Base-by-base conservation (phyloP, 352 stramenopile genomes). In the Globisporangium lucens region DNA sequence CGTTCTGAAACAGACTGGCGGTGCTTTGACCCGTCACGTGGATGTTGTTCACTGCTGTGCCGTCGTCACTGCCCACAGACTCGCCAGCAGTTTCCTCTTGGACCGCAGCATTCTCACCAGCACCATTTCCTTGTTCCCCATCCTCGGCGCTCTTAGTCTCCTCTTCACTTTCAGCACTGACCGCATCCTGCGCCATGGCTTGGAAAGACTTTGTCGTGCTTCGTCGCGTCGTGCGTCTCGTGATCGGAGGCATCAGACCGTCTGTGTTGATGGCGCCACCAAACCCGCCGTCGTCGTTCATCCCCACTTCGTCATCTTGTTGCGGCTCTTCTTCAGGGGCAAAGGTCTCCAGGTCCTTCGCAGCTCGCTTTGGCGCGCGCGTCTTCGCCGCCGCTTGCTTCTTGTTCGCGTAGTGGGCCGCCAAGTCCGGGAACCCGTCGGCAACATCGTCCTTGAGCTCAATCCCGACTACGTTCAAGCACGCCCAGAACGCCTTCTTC, bases 401-500 rank as follows among this genome's bases (percentile, higher is more conserved):
- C 65, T 87, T 82, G 33, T 63, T 71, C 29, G 63, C 70, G 57
- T 90, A 89, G 53, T 89, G 82, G 3, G 52, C 72, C 10, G 75
- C 68, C 30, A 86, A 83, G 13, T 85, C 64, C 12, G 74, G 74
- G 43, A 91, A 89, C 0, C 80, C 70, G 55, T 93, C 84, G 8
- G 70, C 75, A 2, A 77, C 75, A 64, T 92, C 78, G 41, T 90
- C 76, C 41, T 81, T 70, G 17, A 73, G 49, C 3, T 85, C 78
- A 65, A 87, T 85, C 12, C 80, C 83, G 43, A 89, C 94, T 35
- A 89, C 81, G 56, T 88, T 90, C 64, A 94, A 64, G 15, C 71
- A 87, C 22, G 64, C 71, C 77, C 82, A 89, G 63, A 86, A 91
- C 51, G 69, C 76, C 63, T 83, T 87, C 68, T 82, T 79, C 29